Percentiles rank a stretch among this genome's conserved stretches.
Evolutionary conservation across 352 stramenopile genomes (phyloP).

Genomic region (Phytopythium montanum): DNA sequence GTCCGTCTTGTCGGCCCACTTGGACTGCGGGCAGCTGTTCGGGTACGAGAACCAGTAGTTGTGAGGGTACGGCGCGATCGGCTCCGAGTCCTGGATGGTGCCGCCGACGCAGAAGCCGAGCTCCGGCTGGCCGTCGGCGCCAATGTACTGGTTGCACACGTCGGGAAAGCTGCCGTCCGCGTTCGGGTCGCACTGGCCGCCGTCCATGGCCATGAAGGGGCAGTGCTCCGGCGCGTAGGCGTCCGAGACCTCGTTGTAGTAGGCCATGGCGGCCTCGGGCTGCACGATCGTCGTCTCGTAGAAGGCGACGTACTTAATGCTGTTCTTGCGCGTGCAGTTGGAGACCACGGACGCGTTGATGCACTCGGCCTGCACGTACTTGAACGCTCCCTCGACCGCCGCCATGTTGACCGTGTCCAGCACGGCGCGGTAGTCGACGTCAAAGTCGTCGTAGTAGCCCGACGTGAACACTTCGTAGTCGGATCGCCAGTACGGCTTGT

Average conservation of each 20-base stretch:
- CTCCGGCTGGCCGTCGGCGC: constrained; percentile 31
- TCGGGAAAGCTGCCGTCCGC: constrained; percentile 30
- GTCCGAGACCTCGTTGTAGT: constrained; percentile 31
- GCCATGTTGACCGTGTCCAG: constrained; percentile 54
- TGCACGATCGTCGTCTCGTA: constrained; percentile 60
- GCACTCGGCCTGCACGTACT: constrained; percentile 59
- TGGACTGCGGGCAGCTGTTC: constrained; percentile 49
- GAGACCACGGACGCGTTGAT: constrained; percentile 40
- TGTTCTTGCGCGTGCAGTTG: constrained; percentile 53
- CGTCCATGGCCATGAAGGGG: constrained; percentile 54
- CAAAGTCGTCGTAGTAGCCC: constrained; percentile 35
- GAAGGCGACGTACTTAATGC: constrained; percentile 54
- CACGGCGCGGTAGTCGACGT: constrained; percentile 34
- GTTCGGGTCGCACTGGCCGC: constrained; percentile 45
- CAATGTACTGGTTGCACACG: constrained; percentile 51
- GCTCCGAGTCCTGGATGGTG: constrained; percentile 36
- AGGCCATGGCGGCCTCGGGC: constrained; percentile 31
- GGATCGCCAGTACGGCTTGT: constrained; percentile 34
- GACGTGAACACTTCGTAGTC: constrained; percentile 32
- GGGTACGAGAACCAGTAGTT: constrained; percentile 85
- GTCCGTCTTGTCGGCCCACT: constrained; percentile 39
- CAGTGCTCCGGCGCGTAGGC: constrained; percentile 40
- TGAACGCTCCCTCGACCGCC: constrained; percentile 49
- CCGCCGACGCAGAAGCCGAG: constrained; percentile 50
- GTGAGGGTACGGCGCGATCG: constrained; percentile 62